Percentiles rank a stretch among this genome's conserved stretches.
phyloP scores from a whole-genome alignment of 768 basidiomycete genomes.

The Candolleomyces aberdarensis region DNA sequence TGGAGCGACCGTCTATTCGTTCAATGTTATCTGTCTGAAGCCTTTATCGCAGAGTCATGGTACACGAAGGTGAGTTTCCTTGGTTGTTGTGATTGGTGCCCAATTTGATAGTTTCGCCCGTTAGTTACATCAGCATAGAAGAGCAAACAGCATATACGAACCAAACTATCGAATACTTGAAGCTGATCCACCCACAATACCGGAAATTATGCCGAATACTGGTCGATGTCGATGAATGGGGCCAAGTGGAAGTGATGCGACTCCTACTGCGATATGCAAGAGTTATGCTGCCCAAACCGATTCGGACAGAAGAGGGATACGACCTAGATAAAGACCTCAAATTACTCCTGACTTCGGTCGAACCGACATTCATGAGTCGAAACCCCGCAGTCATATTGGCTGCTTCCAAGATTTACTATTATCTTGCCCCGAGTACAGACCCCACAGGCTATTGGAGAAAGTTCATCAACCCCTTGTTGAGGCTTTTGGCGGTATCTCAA shows the following conservation, averaged over 20 bases:
- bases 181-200: slow-evolving; percentile 87
- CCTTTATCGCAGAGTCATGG: background rate
- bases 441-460: slow-evolving; percentile 33
- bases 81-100: background rate
- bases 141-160: slow-evolving; percentile 34
- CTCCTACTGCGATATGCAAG: slow-evolving; percentile 81
- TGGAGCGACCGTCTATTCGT: slow-evolving; percentile 83
- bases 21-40: slow-evolving; percentile 71
- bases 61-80: background rate
- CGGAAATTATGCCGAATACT: slow-evolving; percentile 80
- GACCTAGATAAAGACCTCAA: slow-evolving; percentile 78
- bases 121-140: background rate
- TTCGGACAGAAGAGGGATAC: slow-evolving; percentile 27
- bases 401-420: slow-evolving; percentile 69
- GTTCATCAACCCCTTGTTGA: slow-evolving; percentile 69
- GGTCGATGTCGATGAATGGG: slow-evolving; percentile 96
- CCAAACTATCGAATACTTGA: slow-evolving; percentile 43
- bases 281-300: slow-evolving; percentile 74
- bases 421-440: slow-evolving; percentile 57
- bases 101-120: background rate
- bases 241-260: slow-evolving; percentile 77
- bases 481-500: slow-evolving; percentile 63
- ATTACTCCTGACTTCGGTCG: slow-evolving; percentile 65
- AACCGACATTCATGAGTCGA: slow-evolving; percentile 79
- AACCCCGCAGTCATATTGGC: slow-evolving; percentile 89